Base-by-base conservation (phyloP, 1,284 basidiomycete species). In the Heterobasidion occidentale region DNA sequence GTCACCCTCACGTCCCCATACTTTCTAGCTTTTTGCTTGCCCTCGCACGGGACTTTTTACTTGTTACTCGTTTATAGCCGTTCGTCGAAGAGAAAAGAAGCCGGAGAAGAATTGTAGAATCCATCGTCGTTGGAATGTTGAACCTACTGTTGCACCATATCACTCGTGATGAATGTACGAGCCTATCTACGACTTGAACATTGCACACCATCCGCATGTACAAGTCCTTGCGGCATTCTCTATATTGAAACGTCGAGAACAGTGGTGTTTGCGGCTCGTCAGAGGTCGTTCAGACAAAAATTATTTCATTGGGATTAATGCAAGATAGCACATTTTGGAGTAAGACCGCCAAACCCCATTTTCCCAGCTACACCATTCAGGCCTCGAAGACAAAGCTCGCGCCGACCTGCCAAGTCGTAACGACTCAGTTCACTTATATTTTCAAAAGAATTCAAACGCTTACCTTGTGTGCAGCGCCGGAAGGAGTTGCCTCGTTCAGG, bases 341-440 rank as follows among this genome's bases (percentile, higher is more conserved):
- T 7, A 34, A 27, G 15, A 15, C 19, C 50, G 15, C 33, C 34
- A n/a, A 42, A 42, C 38, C n/a, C 38, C 12, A 9, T 51, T 42
- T 34, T 7, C 35, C 15, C 50, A 14, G 34, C 17, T 20, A 35
- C 36, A 42, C 9, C 49, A 20, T 46, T 71, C 75, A 91, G 59
- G 83, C 84, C 67, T 90, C 88, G 64, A 91, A 91, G 57, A 77
- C 76, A 68, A 91, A 79, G 71, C 77, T 80, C 61, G 87, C 82
- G 66, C 88, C 89, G 63, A 90, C 79, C 52, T 53, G 9, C 3
- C 2, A 53, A 6, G 14, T 20, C n/a, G n/a, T 20, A 27, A 27
- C 20, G 33, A 52, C 54, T 27, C 27, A 27, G 27, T 27, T 27
- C 27, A 2, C 27, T 27, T 27, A 27, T 27, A 27, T 27, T 27